Conservation (phyloP, 495 filamentous ascomycete species). For the Aspergillus campestris region DNA sequence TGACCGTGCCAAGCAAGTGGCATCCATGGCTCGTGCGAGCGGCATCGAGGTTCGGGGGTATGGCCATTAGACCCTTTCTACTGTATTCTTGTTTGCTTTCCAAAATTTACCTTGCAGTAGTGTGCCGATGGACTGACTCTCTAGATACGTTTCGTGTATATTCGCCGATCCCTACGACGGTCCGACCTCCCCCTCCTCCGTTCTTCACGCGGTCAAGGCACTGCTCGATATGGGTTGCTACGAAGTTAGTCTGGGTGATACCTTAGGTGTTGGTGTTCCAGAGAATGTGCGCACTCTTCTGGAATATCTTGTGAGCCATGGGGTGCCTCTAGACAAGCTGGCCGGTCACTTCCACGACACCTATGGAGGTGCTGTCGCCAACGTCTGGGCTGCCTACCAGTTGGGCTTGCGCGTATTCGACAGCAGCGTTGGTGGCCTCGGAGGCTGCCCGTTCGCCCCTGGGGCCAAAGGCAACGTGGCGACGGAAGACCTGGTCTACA, state of each 20-base stretch:
- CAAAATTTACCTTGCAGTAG: background rate
- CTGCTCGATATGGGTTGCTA: constrained; percentile 35
- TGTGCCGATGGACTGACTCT: background rate
- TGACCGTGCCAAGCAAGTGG: constrained; percentile 18
- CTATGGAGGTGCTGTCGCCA: constrained; percentile 35
- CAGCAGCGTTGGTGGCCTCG: constrained; percentile 35
- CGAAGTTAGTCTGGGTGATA: constrained; percentile 40
- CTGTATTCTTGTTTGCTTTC: background rate
- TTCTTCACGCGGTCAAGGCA: constrained; percentile 21
- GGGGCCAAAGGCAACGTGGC: constrained; percentile 40
- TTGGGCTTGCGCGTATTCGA: constrained; percentile 36
- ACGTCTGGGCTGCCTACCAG: constrained; percentile 33
- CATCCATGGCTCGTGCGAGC: constrained; percentile 8
- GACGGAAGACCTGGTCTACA: constrained; percentile 33
- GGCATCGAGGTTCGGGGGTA: constrained; percentile 31
- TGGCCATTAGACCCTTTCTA: background rate
- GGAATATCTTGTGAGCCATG: constrained; percentile 14
- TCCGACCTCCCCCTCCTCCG: constrained; percentile 19
- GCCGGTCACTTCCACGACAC: constrained; percentile 44
- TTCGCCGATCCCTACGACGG: constrained; percentile 37
- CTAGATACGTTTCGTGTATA: constrained; percentile 38
- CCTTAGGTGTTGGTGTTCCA: constrained; percentile 31
- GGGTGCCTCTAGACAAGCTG: constrained; percentile 19
- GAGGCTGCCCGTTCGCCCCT: constrained; percentile 40
- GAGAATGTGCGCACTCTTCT: constrained; percentile 21